Evolutionary conservation across 2,329 filamentous ascomycete species (phyloP), one percentile per base, ranked within the genome.

Genomic region (Balansia obtecta): DNA sequence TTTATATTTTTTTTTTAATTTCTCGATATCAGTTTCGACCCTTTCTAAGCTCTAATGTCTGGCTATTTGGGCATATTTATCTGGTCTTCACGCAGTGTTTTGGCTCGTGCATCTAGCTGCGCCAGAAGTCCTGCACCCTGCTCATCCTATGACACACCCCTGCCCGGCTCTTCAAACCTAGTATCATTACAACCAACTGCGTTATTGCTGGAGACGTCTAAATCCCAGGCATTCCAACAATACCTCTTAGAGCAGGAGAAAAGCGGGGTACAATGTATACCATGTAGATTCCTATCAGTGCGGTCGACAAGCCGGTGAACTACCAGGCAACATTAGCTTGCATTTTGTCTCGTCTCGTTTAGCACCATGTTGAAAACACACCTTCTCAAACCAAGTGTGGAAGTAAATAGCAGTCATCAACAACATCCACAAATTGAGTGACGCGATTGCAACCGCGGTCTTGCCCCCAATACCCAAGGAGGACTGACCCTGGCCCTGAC

Each of bases 391-490:
- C 90, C 91, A 97, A 0, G 93, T 98, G 67, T 98, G 93, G 62
- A 98, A 98, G 74, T 91, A 98, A 39, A 94, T 90, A 2, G 90
- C 90, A 40, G 93, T 98, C 93, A 98, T 98, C 54, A 97, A 74
- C 64, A 98, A 68, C 93, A 98, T 98, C 88, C 93, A 97, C 72
- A 83, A 79, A 62, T 84, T 88, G 62, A 96, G 60, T 0, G 68
- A 82, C 16, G 85, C 76, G 27, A 96, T 80, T 0, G 62, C 75
- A 22, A 76, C 68, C 55, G 82, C 77, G 56, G 85, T 70, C 73
- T 79, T 71, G 58, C 69, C 68, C 9, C 75, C 68, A 47, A 76
- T 56, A 3, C 74, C 70, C 51, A 78, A 64, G 45, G 59, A 57
- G 42, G 58, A 55, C 18, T 55, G 34, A 4, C 58, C 57, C 1